phyloP scores from a whole-genome alignment of 495 filamentous ascomycete genomes.

The Hyaloscypha variabilis region DNA sequence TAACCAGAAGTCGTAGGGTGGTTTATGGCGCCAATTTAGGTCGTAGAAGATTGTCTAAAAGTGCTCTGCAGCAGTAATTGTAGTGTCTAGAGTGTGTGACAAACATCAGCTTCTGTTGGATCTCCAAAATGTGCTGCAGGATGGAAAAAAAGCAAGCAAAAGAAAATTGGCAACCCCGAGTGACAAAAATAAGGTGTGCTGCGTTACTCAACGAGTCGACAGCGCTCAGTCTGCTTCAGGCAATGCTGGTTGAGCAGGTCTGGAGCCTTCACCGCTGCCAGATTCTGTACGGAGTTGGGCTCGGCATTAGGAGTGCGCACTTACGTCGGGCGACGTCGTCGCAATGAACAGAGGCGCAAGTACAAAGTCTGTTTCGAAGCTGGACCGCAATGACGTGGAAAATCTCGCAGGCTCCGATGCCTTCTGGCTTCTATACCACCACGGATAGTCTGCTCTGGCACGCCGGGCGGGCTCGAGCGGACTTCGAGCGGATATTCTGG shows the following conservation, averaged over 20 bases:
- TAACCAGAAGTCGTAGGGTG: conserved; percentile 16
- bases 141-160: conserved; percentile 25
- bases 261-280: neutral
- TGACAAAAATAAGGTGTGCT: neutral
- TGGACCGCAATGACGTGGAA: neutral
- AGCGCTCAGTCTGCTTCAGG: neutral
- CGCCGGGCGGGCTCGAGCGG: conserved; percentile 1
- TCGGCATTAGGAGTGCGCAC: conserved; percentile 11
- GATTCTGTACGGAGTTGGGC: conserved; percentile 9
- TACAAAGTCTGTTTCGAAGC: neutral
- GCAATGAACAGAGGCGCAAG: conserved; percentile 11
- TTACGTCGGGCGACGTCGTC: conserved; percentile 21
- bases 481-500: conserved; percentile 18
- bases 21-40: conserved; percentile 18
- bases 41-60: conserved; percentile 12
- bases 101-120: conserved; percentile 28
- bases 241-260: neutral
- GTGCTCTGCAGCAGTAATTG: conserved; percentile 22
- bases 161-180: conserved; percentile 7
- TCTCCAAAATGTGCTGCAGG: neutral
- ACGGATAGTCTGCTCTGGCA: conserved; percentile 3
- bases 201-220: neutral
- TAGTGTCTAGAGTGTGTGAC: conserved; percentile 28
- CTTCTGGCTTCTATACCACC: conserved; percentile 10
- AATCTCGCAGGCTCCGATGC: conserved; percentile 3